Percentiles rank a stretch among this genome's conserved stretches.
Evolutionary conservation across 345 rosid species (phyloP).

Genomic region (Luvunga scandens): DNA sequence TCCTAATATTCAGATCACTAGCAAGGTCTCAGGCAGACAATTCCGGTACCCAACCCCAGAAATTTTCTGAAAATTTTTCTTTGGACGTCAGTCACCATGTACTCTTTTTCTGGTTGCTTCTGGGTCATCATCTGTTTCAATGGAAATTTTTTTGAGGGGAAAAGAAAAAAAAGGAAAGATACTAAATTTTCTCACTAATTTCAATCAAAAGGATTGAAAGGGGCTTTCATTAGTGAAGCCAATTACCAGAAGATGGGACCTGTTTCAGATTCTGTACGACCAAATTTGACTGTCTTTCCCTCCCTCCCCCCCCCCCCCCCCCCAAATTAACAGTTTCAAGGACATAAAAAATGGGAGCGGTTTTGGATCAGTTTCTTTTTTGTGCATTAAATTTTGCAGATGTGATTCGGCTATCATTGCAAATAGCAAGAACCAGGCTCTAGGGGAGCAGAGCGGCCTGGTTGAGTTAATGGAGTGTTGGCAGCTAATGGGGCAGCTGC

Average conservation of each 20-base stretch:
- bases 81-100: background rate
- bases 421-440: constrained; percentile 64
- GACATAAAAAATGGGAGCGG: background rate
- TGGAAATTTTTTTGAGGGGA: background rate
- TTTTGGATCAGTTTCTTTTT: background rate
- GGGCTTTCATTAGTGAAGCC: background rate
- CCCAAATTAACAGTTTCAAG: background rate
- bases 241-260: background rate
- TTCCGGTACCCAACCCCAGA: no score
- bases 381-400: background rate
- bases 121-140: background rate
- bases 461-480: constrained; percentile 35
- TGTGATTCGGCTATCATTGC: constrained; percentile 28
- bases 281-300: no score
- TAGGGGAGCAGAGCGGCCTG: constrained; percentile 45
- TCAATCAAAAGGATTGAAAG: background rate
- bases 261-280: background rate
- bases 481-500: constrained; percentile 53
- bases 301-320: no score
- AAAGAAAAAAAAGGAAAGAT: background rate
- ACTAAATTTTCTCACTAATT: background rate
- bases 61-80: no score
- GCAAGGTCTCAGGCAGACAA: no score
- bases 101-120: background rate
- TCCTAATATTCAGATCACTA: no score